These are phyloP conservation scores for Fusarium setosum DNA, from an alignment of 2,329 filamentous ascomycete species.

Conservation along the genomic window DNA sequence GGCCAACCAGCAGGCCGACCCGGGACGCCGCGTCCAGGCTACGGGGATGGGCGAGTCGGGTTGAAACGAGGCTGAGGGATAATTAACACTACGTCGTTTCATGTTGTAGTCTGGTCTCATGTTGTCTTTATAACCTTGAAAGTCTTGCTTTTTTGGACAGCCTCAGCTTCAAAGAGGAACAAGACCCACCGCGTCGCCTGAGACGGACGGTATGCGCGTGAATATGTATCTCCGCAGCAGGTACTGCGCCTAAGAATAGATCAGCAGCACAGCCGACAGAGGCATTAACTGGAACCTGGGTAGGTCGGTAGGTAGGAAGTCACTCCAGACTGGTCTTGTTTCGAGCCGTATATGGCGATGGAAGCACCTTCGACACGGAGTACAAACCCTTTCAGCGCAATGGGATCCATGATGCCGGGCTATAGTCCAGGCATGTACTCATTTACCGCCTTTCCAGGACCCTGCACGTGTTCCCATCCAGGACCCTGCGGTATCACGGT, in stretches of 20 bases:
- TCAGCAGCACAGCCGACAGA: too few relatives aligned
- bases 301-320: background rate
- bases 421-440: slow-evolving; percentile 6
- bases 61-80: slow-evolving; percentile 9
- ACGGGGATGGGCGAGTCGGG: background rate
- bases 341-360: background rate
- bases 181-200: slow-evolving; percentile 4
- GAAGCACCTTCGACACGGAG: background rate
- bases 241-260: slow-evolving; percentile 3
- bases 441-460: background rate
- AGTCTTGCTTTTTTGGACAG: slow-evolving; percentile 1
- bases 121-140: slow-evolving; percentile 8
- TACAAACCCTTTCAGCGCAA: background rate
- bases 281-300: background rate
- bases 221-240: slow-evolving; percentile 1
- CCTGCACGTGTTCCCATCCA: slow-evolving; percentile 10
- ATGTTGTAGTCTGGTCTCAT: slow-evolving; percentile 3
- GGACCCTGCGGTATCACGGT: background rate
- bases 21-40: background rate
- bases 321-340: background rate
- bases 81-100: slow-evolving; percentile 7
- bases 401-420: background rate
- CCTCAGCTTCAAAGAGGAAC: background rate
- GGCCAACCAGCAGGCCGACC: slow-evolving; percentile 1
- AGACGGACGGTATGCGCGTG: slow-evolving; percentile 4